Evolutionary conservation across 2,329 filamentous ascomycete genomes (phyloP), one percentile per base, ranked within the genome.

Genomic region (Claviceps sp.): DNA sequence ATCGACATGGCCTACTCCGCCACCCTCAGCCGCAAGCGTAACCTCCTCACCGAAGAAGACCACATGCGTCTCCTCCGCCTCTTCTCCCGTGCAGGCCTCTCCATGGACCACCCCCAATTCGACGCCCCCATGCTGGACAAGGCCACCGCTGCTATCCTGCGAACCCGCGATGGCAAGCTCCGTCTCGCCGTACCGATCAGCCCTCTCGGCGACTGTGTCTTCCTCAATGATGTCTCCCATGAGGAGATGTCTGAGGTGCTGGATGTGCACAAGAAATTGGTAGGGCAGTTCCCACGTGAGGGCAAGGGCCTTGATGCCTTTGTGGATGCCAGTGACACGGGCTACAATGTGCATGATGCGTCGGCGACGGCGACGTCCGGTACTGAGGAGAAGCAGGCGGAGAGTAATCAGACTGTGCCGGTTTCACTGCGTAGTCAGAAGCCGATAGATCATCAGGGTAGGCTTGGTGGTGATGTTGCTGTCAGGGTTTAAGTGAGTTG

Each of bases 1-100:
- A 84, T 86, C 55, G 83, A 86, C 62, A 87, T 87, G 83, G 83
- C 83, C 0, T 87, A 83, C 67, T 84, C 82, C 0, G 82, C 83
- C 0, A 86, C 83, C 0, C 71, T 87, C 4, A 80, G 83, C 17
- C 76, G 82, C 61, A 65, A 72, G 53, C 76, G 80, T n/a, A 79
- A 80, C 4, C 68, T 85, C 0, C 71, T 87, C 9, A 74, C 71
- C 22, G 69, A 79, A 45, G 71, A 69, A 1, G 82, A 86, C 56
- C 80, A 86, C 61, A 71, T 66, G 26, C 74, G 82, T 17, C 66
- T 86, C 1, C 68, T 86, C n/a, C 76, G 73, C 50, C 71, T 87
- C 4, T 86, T 87, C 66, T 86, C 82, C 0, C 74, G 82, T 45
- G 82, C 81, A 5, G 83, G 84, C 20, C 72, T 87, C 0, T 82